Evolutionary conservation across 2,329 filamentous ascomycete genomes (phyloP).

Genomic region (Cladosporium sp.): DNA sequence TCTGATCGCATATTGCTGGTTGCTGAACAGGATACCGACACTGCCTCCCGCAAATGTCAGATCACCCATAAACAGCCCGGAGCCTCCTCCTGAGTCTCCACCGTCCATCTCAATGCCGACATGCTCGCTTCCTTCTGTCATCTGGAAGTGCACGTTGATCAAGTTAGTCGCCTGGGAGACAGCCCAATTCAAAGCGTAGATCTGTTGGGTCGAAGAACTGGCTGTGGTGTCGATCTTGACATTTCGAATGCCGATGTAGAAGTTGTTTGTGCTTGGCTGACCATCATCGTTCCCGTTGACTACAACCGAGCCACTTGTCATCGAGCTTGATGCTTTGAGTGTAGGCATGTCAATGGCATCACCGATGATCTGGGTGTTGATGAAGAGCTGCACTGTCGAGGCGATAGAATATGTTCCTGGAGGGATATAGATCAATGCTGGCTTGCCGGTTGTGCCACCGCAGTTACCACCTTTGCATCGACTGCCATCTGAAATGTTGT

Average conservation of each 20-base stretch:
- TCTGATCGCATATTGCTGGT: constrained; percentile 54
- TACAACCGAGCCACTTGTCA: not conserved
- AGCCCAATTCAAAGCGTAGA: constrained; percentile 27
- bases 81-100: constrained; percentile 32
- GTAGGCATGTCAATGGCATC: constrained; percentile 68
- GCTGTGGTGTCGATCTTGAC: constrained; percentile 26
- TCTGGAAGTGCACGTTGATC: constrained; percentile 30
- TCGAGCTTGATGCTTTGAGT: constrained; percentile 49
- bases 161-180: constrained; percentile 28
- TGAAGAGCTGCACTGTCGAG: constrained; percentile 72
- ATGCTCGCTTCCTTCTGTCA: constrained; percentile 34
- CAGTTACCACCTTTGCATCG: constrained; percentile 50
- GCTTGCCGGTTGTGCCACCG: constrained; percentile 52
- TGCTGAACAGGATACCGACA: constrained; percentile 39
- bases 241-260: constrained; percentile 28
- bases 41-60: constrained; percentile 42
- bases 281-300: constrained; percentile 5
- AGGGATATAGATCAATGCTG: constrained; percentile 48
- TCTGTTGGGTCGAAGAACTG: constrained; percentile 13
- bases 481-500: constrained; percentile 36
- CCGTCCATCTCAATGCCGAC: constrained; percentile 35
- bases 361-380: constrained; percentile 89
- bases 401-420: constrained; percentile 54
- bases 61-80: constrained; percentile 45
- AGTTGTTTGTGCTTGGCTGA: constrained; percentile 20